Evolutionary conservation across 192 early-diverging fungal genomes (phyloP).

Genomic region (Borealophlyctis nickersoniae): DNA sequence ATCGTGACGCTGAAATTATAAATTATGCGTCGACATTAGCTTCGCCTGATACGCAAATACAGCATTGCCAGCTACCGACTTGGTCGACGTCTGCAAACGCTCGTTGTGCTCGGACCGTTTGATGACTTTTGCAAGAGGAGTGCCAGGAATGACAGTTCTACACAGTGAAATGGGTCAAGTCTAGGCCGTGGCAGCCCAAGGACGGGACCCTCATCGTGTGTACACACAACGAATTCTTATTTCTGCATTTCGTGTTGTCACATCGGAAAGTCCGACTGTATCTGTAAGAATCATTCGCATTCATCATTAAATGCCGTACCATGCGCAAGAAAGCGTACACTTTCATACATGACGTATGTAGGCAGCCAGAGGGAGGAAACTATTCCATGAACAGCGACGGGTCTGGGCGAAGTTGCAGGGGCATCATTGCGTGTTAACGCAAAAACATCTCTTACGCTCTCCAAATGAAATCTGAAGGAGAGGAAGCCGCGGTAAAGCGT

Average conservation of each 20-base stretch:
- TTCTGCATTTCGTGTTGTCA: slow-evolving; percentile 16
- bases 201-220: neutral
- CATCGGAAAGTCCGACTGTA: slow-evolving; percentile 7
- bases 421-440: neutral
- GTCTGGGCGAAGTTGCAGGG: neutral
- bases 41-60: neutral
- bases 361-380: slow-evolving; percentile 10
- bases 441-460: neutral
- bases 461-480: neutral
- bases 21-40: neutral
- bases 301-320: neutral
- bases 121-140: neutral
- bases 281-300: neutral
- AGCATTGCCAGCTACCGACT: neutral
- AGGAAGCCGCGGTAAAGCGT: neutral
- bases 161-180: neutral
- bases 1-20: neutral
- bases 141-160: neutral
- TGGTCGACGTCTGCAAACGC: neutral
- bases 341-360: slow-evolving; percentile 1
- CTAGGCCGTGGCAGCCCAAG: too few species aligned
- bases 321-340: neutral
- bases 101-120: slow-evolving; percentile 2
- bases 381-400: slow-evolving; percentile 3
- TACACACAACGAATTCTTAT: slow-evolving; percentile 9